Conservation (phyloP, 108 stramenopile genomes). For the Pinguiococcus pyrenoidosus region DNA sequence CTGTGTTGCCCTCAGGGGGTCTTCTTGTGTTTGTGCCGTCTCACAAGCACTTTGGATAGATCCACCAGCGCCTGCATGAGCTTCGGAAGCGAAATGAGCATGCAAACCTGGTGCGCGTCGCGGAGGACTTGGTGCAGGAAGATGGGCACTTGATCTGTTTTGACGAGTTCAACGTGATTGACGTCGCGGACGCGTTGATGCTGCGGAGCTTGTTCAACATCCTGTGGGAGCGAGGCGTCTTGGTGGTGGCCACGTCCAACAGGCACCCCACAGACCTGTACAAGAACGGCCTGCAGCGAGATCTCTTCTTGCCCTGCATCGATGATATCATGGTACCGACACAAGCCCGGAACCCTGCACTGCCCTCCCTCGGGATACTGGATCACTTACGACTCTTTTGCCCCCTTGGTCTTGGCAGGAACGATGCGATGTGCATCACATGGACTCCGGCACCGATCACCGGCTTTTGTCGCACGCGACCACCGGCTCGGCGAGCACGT, state of each 20-base stretch:
- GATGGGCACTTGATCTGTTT: conserved; percentile 69
- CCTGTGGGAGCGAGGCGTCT: conserved; percentile 17
- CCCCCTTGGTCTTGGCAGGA: conserved; percentile 52
- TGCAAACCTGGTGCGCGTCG: conserved; percentile 5
- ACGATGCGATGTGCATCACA: conserved; percentile 55
- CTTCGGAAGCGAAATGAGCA: conserved; percentile 11
- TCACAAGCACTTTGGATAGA: too few relatives aligned
- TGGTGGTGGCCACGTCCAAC: conserved; percentile 83
- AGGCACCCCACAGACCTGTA: conserved; percentile 77
- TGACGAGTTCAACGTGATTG: conserved; percentile 95
- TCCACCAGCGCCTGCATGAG: conserved; percentile 19
- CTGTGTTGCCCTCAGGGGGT: too few relatives aligned
- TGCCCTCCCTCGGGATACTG: background rate
- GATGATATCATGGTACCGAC: conserved; percentile 17
- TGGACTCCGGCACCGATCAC: conserved; percentile 46
- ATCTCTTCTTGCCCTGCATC: conserved; percentile 87
- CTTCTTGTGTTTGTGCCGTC: too few relatives aligned
- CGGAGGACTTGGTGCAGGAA: conserved; percentile 11
- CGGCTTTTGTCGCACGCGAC: conserved; percentile 4
- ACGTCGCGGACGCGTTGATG: conserved; percentile 49
- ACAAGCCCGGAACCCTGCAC: background rate
- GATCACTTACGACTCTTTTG: background rate
- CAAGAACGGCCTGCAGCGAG: conserved; percentile 80
- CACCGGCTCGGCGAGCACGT: background rate
- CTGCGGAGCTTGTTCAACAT: conserved; percentile 18